phyloP scores from a whole-genome alignment of 352 stramenopile genomes.

The Globisporangium carolinianum region DNA sequence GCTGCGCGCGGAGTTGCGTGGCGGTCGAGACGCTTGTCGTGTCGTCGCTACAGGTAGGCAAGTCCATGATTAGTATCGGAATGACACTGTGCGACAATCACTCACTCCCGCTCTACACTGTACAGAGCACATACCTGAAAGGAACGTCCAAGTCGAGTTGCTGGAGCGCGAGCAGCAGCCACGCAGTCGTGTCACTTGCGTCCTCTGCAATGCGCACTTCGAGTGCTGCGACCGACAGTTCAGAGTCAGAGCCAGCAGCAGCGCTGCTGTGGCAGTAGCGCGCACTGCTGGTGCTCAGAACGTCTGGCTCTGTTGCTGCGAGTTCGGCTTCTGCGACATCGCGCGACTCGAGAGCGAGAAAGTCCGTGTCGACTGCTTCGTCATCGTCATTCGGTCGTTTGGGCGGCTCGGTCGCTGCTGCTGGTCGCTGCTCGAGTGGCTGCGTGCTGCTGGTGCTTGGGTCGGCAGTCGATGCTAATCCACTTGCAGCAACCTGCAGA shows the following conservation, averaged over 20 bases:
- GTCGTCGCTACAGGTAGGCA: slow-evolving; percentile 15
- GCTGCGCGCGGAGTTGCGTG: slow-evolving; percentile 10
- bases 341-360: slow-evolving; percentile 8
- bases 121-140: slow-evolving; percentile 18
- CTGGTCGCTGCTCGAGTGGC: background rate
- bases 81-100: too few species aligned
- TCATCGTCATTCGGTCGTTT: too few species aligned
- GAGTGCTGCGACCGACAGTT: slow-evolving; percentile 12
- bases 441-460: background rate
- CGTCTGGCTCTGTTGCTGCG: background rate
- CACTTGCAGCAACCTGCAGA: too few species aligned
- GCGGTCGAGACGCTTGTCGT: slow-evolving; percentile 13
- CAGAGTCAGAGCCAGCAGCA: slow-evolving; percentile 6
- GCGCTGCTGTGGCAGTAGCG: slow-evolving; percentile 26
- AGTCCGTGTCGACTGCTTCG: slow-evolving; percentile 2
- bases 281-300: background rate
- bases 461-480: too few species aligned
- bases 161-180: slow-evolving; percentile 42
- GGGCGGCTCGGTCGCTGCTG: background rate
- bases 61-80: background rate
- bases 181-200: slow-evolving; percentile 27
- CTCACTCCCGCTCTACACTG: too few species aligned
- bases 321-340: slow-evolving; percentile 1
- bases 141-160: slow-evolving; percentile 38
- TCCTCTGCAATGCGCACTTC: slow-evolving; percentile 23